phyloP scores from a whole-genome alignment of 148 eudicot species.

The Polygonum maritimum region DNA sequence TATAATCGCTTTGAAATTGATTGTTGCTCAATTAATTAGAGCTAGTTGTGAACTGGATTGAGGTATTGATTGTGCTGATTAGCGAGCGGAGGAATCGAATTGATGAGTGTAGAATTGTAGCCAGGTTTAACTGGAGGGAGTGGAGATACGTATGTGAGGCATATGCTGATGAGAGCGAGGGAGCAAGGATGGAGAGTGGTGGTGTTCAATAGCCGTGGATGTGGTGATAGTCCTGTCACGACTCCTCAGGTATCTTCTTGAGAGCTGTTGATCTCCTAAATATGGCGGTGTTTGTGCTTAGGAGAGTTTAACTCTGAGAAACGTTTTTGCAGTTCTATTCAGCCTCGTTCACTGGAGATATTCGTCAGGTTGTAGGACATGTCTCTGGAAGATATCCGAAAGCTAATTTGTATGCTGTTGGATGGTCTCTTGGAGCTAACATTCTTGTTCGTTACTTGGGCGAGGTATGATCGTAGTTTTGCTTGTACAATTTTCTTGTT shows the following conservation, averaged over 20 bases:
- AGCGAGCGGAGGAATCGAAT: neutral
- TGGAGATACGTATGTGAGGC: constrained; percentile 74
- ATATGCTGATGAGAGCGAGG: constrained; percentile 71
- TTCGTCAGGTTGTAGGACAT: constrained; percentile 67
- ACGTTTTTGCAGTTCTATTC: constrained; percentile 74
- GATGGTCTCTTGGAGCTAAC: constrained; percentile 95
- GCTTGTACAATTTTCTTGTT: neutral
- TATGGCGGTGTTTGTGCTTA: neutral
- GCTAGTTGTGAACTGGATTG: neutral
- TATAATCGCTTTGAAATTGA: neutral
- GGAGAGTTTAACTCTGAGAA: neutral
- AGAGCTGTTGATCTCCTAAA: neutral
- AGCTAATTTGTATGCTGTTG: constrained; percentile 68
- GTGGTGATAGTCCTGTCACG: constrained; percentile 77
- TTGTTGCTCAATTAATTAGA: neutral
- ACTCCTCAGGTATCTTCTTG: constrained; percentile 57
- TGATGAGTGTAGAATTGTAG: constrained; percentile 29
- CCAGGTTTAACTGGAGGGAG: constrained; percentile 99
- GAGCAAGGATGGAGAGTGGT: constrained; percentile 71
- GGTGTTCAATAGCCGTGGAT: constrained; percentile 90
- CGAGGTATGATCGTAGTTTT: constrained; percentile 32
- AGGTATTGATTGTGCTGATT: neutral
- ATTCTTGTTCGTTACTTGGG: constrained; percentile 87
- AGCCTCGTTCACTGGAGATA: constrained; percentile 78
- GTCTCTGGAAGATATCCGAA: constrained; percentile 56